Conservation (phyloP, 768 basidiomycete species). For the Agaricus subrufescens region DNA sequence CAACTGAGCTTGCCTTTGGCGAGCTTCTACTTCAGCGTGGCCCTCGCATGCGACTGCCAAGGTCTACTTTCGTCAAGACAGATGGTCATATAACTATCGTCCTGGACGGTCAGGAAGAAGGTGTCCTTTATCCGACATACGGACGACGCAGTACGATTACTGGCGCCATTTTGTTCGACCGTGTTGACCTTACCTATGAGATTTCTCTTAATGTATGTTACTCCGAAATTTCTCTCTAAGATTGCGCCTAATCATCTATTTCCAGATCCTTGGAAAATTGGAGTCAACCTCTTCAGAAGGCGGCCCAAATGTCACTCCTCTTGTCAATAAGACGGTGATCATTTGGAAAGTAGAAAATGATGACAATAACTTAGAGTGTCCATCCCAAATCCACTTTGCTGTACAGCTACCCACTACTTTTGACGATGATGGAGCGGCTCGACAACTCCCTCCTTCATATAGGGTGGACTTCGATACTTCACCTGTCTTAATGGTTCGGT, state of each 20-base stretch:
- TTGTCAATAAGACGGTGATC: constrained; percentile 26
- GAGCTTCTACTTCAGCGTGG: constrained; percentile 53
- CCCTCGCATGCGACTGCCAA: constrained; percentile 28
- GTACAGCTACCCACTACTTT: constrained; percentile 43
- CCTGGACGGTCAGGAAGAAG: constrained; percentile 42
- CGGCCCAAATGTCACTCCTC: constrained; percentile 27
- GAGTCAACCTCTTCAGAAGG: constrained; percentile 33
- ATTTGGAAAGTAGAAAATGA: constrained; percentile 29
- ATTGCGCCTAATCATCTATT: constrained; percentile 2
- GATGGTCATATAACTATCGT: constrained; percentile 35
- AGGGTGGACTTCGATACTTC: constrained; percentile 24
- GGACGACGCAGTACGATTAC: constrained; percentile 35
- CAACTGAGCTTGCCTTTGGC: constrained; percentile 44
- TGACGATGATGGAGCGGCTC: constrained; percentile 24
- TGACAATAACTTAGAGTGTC: constrained; percentile 14
- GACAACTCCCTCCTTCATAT: constrained; percentile 48
- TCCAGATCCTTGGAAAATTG: constrained; percentile 39
- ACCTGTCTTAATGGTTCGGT: constrained; percentile 34
- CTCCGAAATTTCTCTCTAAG: neutral
- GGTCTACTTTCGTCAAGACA: constrained; percentile 36
- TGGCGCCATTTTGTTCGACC: constrained; percentile 40
- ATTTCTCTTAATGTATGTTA: constrained; percentile 41
- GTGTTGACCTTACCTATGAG: constrained; percentile 30
- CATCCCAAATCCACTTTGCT: constrained; percentile 37
- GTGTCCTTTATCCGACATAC: constrained; percentile 34